Percentiles rank a stretch among this genome's conserved stretches.
These are phyloP conservation scores for Hanseniaspora sp. DNA, from an alignment of 1,139 yeast genomes.

Conservation along the genomic window DNA sequence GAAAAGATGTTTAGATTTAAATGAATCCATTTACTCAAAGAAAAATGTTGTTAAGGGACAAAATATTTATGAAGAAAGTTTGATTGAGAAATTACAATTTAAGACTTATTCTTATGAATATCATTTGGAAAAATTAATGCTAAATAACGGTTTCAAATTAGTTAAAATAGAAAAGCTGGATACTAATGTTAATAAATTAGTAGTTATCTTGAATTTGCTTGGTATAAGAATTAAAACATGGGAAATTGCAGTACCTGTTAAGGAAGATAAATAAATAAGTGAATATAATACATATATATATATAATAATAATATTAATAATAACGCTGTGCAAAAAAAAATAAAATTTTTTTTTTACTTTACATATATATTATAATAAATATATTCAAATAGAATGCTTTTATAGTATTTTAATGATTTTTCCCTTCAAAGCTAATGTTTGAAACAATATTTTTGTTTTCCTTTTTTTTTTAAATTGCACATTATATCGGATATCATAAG, in stretches of 20 bases:
- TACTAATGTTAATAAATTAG: background rate
- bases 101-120: conserved; percentile 14
- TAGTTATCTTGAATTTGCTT: conserved; percentile 1
- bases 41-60: conserved; percentile 9
- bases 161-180: conserved; percentile 7
- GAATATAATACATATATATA: background rate
- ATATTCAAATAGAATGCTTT: no score
- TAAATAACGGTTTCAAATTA: conserved; percentile 6
- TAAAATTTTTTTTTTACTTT: no score
- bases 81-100: conserved; percentile 4
- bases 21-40: conserved; percentile 7
- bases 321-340: background rate
- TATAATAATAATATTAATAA: no score
- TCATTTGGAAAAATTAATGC: conserved; percentile 9
- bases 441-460: no score
- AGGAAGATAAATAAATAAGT: background rate
- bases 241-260: conserved; percentile 10
- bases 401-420: background rate
- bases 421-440: background rate
- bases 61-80: conserved; percentile 1
- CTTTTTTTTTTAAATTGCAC: no score
- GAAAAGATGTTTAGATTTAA: conserved; percentile 37
- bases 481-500: background rate
- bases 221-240: conserved; percentile 12
- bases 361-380: no score